These are phyloP conservation scores for Zygosaccharomyces gambellarensis DNA, from an alignment of 805 yeast genomes.

Conservation along the genomic window DNA sequence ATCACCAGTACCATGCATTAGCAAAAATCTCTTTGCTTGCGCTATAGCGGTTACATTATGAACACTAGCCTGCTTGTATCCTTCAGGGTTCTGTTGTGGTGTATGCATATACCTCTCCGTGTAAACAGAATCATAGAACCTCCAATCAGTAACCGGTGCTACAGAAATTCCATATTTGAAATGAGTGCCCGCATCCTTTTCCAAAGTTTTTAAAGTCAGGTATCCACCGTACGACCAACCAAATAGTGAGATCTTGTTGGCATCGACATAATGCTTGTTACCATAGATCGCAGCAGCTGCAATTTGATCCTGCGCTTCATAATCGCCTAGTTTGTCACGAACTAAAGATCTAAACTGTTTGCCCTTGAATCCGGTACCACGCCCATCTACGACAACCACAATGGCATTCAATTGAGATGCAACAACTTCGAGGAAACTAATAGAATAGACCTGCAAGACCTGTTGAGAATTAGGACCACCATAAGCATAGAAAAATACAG, in stretches of 20 bases:
- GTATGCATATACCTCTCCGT: slow-evolving; percentile 86
- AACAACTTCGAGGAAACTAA: slow-evolving; percentile 68
- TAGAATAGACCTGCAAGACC: slow-evolving; percentile 56
- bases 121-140: slow-evolving; percentile 67
- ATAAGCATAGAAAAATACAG: slow-evolving; percentile 82
- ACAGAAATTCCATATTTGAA: slow-evolving; percentile 89
- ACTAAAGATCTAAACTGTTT: slow-evolving; percentile 71
- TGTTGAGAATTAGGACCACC: slow-evolving; percentile 95
- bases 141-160: slow-evolving; percentile 83
- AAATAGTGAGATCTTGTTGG: slow-evolving; percentile 74
- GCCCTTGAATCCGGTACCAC: slow-evolving; percentile 94
- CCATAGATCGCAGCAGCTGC: slow-evolving; percentile 75
- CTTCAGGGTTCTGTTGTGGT: slow-evolving; percentile 61
- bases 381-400: slow-evolving; percentile 92
- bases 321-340: slow-evolving; percentile 73
- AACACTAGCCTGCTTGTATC: slow-evolving; percentile 58
- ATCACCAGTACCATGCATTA: slow-evolving; percentile 97
- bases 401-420: slow-evolving; percentile 75
- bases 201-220: slow-evolving; percentile 84
- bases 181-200: slow-evolving; percentile 65
- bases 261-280: slow-evolving; percentile 57
- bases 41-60: slow-evolving; percentile 52
- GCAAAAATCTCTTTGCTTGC: slow-evolving; percentile 58
- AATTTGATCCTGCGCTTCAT: slow-evolving; percentile 84
- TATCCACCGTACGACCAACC: slow-evolving; percentile 99